Percentiles rank a stretch among this genome's conserved stretches.
These are phyloP conservation scores for Fusarium incarnatum DNA, from an alignment of 2,329 filamentous ascomycete genomes.

Conservation along the genomic window DNA sequence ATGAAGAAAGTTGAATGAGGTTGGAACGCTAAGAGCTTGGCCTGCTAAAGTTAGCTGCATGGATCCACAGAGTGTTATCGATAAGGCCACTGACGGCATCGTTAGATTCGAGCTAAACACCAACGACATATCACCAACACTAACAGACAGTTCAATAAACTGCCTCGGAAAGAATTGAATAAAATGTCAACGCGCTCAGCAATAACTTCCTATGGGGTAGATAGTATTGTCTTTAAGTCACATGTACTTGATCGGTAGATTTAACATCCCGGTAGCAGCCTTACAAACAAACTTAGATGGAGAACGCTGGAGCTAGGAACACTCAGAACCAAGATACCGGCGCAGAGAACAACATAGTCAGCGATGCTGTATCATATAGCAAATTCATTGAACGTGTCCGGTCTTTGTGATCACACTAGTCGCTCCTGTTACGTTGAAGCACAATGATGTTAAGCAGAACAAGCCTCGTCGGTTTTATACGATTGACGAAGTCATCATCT, in stretches of 20 bases:
- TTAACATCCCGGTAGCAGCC: too few relatives aligned
- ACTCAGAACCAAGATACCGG: not conserved
- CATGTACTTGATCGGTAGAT: too few relatives aligned
- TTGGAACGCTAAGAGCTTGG: constrained; percentile 27
- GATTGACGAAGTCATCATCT: too few relatives aligned
- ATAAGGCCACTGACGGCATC: constrained; percentile 7
- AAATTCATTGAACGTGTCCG: fast-evolving
- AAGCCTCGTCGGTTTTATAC: not conserved
- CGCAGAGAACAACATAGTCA: not conserved
- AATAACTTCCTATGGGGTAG: not conserved
- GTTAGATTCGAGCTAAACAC: not conserved
- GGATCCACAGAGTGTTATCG: constrained; percentile 31
- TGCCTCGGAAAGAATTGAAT: not conserved
- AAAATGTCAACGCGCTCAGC: not conserved
- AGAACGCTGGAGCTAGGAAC: not conserved
- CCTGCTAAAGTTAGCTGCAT: not conserved
- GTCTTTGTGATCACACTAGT: fast-evolving
- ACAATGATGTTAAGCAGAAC: not conserved
- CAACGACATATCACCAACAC: not conserved
- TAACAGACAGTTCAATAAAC: not conserved
- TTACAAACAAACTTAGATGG: not conserved
- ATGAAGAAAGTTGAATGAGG: constrained; percentile 5
- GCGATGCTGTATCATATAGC: not conserved
- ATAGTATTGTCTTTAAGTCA: fast-evolving
- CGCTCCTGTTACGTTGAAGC: not conserved